These are phyloP conservation scores for Thermothielavioides terrestris DNA, from an alignment of 495 filamentous ascomycete genomes.

Conservation along the genomic window DNA sequence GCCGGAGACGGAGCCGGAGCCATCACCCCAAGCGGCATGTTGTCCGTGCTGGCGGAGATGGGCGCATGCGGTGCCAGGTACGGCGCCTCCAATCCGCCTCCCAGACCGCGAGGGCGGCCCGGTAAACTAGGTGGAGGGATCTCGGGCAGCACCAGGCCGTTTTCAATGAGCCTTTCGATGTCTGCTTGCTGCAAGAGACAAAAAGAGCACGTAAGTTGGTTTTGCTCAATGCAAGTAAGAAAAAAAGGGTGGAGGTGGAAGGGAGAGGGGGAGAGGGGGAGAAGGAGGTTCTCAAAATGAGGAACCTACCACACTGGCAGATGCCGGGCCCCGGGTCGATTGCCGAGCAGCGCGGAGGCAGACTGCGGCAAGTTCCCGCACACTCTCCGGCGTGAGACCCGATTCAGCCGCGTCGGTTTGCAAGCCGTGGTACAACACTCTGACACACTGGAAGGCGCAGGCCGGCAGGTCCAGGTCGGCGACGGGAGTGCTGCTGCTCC, in stretches of 20 bases:
- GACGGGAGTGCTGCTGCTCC: slow-evolving; percentile 27
- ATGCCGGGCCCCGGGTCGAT: slow-evolving; percentile 26
- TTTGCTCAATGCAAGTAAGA: background rate
- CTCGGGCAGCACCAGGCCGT: slow-evolving; percentile 21
- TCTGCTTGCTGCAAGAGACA: slow-evolving; percentile 38
- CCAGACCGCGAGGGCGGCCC: slow-evolving; percentile 2
- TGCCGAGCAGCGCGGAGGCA: slow-evolving; percentile 22
- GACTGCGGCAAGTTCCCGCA: slow-evolving; percentile 21
- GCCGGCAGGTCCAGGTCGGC: slow-evolving; percentile 41
- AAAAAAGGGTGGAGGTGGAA: background rate
- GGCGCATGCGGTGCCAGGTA: background rate
- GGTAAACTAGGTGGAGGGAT: background rate
- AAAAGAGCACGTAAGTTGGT: no score
- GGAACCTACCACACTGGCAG: slow-evolving; percentile 33
- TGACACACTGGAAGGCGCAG: slow-evolving; percentile 40
- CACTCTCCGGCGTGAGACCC: slow-evolving; percentile 20
- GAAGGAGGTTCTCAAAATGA: no score
- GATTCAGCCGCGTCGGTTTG: slow-evolving; percentile 17
- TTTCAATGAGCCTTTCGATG: slow-evolving; percentile 36
- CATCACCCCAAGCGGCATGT: background rate
- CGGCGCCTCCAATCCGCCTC: slow-evolving; percentile 9
- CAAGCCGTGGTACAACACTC: slow-evolving; percentile 32
- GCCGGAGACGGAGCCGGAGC: background rate
- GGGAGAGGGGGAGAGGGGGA: no score
- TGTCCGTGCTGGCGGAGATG: background rate